Evolutionary conservation across 768 basidiomycete genomes (phyloP).

Genomic region (Cystobasidium ongulense): DNA sequence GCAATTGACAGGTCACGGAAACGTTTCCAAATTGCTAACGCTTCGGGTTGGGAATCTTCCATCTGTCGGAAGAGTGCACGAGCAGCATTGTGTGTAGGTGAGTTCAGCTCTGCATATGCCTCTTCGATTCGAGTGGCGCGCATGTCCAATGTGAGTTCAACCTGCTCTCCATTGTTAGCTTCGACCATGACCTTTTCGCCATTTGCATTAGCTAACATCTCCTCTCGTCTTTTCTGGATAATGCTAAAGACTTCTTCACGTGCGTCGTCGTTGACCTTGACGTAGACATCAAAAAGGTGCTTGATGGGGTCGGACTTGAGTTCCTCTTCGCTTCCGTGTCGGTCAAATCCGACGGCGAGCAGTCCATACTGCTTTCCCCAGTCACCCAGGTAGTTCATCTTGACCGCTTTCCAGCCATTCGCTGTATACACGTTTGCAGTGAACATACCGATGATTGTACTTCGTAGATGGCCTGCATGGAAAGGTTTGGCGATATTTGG

Average conservation of each 20-base stretch:
- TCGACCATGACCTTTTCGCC: conserved; percentile 40
- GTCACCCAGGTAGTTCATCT: conserved; percentile 91
- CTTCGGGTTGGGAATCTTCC: conserved; percentile 62
- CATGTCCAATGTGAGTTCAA: conserved; percentile 14
- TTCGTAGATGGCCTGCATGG: conserved; percentile 92
- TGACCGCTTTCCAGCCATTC: conserved; percentile 83
- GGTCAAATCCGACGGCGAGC: conserved; percentile 81
- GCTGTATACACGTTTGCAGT: conserved; percentile 79
- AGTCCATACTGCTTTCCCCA: conserved; percentile 85
- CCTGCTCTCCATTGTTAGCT: conserved; percentile 18
- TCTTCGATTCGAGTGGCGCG: not conserved
- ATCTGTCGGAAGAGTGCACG: conserved; percentile 82
- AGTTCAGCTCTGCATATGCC: conserved; percentile 30
- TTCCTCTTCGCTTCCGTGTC: conserved; percentile 73
- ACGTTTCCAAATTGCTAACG: conserved; percentile 76
- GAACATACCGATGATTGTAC: conserved; percentile 98
- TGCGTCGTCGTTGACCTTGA: conserved; percentile 75
- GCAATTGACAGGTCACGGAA: conserved; percentile 87
- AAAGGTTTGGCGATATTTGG: conserved; percentile 98
- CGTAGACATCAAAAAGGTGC: conserved; percentile 88
- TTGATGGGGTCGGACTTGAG: conserved; percentile 84
- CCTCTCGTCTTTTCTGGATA: conserved; percentile 40
- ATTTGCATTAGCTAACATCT: not conserved
- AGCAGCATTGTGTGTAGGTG: conserved; percentile 51
- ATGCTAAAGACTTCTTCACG: conserved; percentile 42